Evolutionary conservation across 2,329 filamentous ascomycete species (phyloP).

Genomic region (Apiospora rasikravindrae): DNA sequence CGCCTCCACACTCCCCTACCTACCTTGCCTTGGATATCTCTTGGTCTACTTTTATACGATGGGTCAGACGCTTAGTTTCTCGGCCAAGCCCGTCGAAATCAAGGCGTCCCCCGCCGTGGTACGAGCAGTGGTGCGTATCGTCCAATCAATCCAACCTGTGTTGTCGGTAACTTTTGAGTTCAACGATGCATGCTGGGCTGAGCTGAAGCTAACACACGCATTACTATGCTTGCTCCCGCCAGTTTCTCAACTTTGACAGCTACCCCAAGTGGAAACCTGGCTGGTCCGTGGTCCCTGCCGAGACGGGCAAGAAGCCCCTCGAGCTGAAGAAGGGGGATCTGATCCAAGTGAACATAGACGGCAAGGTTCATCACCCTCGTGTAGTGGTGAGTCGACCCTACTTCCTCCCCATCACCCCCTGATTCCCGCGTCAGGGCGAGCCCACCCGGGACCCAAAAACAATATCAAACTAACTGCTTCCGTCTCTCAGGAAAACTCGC

Average conservation of each 20-base stretch:
- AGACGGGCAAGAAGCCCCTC: background rate
- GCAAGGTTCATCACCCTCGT: background rate
- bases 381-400: background rate
- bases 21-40: too few species aligned
- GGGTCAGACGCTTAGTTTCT: conserved; percentile 6
- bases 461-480: background rate
- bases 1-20: too few species aligned
- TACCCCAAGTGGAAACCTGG: background rate
- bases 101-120: conserved; percentile 18
- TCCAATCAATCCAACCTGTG: background rate
- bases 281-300: background rate
- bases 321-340: background rate
- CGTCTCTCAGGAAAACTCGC: background rate
- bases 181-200: background rate
- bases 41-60: background rate
- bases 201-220: background rate
- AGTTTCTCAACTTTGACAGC: background rate
- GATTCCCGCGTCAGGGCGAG: too few species aligned
- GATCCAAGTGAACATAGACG: background rate
- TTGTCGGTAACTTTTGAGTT: too few species aligned
- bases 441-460: too few species aligned
- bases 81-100: conserved; percentile 17
- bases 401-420: background rate
- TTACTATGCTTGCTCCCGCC: background rate
- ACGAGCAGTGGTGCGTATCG: conserved; percentile 12